A percentile compares a stretch with the other conserved stretches of the same genome.
Evolutionary conservation across 768 basidiomycete genomes (phyloP).

Genomic region (Pholiota molesta): DNA sequence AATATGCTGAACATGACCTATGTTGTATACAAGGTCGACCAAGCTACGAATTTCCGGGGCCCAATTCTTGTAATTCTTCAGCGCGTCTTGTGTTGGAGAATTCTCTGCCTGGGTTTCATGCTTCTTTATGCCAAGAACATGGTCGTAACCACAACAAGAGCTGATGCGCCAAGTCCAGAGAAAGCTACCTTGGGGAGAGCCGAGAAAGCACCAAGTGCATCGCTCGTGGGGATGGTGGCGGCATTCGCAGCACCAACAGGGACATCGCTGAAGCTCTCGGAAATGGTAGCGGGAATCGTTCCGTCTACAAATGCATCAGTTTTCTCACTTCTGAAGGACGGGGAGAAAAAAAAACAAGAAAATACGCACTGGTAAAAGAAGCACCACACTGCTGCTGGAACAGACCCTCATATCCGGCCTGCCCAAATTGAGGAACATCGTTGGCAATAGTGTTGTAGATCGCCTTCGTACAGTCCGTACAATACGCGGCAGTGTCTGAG

Average conservation of each 20-base stretch:
- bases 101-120: no score
- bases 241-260: no score
- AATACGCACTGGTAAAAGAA: neutral
- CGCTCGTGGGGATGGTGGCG: neutral
- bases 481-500: neutral
- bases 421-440: neutral
- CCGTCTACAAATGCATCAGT: neutral
- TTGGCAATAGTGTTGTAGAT: neutral
- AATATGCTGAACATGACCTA: no score
- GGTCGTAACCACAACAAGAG: neutral
- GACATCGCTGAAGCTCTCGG: no score
- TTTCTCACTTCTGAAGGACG: neutral
- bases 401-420: neutral
- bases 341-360: neutral
- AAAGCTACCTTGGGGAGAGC: neutral
- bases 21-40: no score
- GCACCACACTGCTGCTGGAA: slow-evolving; percentile 4
- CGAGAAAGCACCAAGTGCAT: neutral
- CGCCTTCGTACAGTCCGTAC: slow-evolving; percentile 3
- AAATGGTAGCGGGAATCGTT: neutral
- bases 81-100: no score
- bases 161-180: neutral
- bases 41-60: no score
- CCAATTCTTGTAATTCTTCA: no score
- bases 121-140: neutral